Percentiles rank a stretch among this genome's conserved stretches.
Conservation (phyloP, 2,329 filamentous ascomycete species). For the Aureobasidium sp. region DNA sequence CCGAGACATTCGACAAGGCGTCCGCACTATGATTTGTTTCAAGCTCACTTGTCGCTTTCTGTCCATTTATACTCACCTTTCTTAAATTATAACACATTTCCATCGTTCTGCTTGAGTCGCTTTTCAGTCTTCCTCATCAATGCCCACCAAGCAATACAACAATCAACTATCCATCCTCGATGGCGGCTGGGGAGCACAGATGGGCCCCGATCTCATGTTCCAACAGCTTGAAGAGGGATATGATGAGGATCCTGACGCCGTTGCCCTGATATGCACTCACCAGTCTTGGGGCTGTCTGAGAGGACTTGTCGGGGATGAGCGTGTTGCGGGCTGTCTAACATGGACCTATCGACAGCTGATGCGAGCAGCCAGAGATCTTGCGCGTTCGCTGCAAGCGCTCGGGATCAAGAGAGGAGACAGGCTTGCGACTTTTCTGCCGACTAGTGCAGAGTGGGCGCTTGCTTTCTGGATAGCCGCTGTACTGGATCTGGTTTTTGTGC, state of each 20-base stretch:
- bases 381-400: background rate
- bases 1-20: too few species aligned
- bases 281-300: background rate
- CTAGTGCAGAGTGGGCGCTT: background rate
- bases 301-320: background rate
- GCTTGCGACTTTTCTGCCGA: background rate
- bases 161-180: background rate
- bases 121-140: too few species aligned
- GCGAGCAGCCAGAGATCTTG: background rate
- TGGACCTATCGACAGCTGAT: slow-evolving; percentile 9
- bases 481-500: background rate
- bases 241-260: background rate
- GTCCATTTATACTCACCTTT: too few species aligned
- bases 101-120: too few species aligned
- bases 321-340: background rate
- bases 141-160: background rate
- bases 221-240: background rate
- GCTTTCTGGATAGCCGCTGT: background rate
- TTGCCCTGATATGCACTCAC: slow-evolving; percentile 8
- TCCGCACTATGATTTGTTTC: too few species aligned
- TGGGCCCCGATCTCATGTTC: background rate
- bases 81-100: too few species aligned
- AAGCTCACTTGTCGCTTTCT: too few species aligned
- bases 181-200: background rate
- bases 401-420: background rate